Base-by-base conservation (phyloP, 257 asterid species). In the Capsicum chinense region DNA sequence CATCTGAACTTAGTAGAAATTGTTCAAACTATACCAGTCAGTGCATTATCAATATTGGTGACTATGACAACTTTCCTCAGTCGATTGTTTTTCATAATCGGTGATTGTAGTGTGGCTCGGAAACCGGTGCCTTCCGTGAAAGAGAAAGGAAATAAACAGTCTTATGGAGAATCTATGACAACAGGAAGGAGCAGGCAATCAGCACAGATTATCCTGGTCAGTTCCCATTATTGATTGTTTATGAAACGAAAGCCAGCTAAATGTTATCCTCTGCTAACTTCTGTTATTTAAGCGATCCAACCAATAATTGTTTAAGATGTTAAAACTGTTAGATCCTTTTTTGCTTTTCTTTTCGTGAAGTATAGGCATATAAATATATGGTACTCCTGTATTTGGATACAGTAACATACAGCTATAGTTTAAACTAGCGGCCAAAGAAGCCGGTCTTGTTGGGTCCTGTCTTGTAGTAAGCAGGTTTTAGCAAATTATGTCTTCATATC, bases 121-220 rank as follows among this genome's bases (percentile, higher is more conserved):
- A 83, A 84, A 86, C 85, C 93, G 85, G 87, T 80, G 85, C 89
- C 52, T 48, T 71, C 79, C 69, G 64, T 71, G 88, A 89, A 88
- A 83, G 86, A 80, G 85, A 87, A 85, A 83, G 89, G 87, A 85
- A 89, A 89, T 11, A 84, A 83, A 83, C 85, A 90, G 60, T 66
- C 91, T 26, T 13, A 42, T 37, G 88, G 88, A 84, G 85, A 81
- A n/a, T 70, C 87, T 83, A 80, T 81, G 84, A 89, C 85, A 83
- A 85, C 84, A 56, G 89, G 68, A 81, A 93, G 88, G 84, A 89
- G 88, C 64, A 89, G 88, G 68, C 92, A 88, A n/a, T 64, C 90
- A 26, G 90, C 94, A 56, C 86, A 89, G 86, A 39, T 95, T 81
- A 86, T 91, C 90, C 90, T 95, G 88, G 99, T 94, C 83, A 86